Base-by-base conservation (phyloP, 2,329 filamentous ascomycete species). In the Colletotrichum lentis region DNA sequence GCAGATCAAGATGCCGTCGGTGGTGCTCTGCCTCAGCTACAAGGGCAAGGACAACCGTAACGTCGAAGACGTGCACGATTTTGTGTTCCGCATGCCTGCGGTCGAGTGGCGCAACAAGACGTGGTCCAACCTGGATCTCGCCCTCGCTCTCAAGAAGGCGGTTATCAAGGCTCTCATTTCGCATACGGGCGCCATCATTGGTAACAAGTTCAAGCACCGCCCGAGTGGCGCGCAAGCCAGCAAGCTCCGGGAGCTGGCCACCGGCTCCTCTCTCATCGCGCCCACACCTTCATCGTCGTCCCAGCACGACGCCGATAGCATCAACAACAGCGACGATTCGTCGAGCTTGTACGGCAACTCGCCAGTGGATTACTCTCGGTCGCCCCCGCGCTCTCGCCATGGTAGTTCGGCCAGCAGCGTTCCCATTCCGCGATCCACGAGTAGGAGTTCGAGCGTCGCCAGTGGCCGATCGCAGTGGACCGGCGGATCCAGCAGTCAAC, bases 91-190 rank as follows among this genome's bases (percentile, higher is more conserved):
- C 41, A 88, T 99, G 80, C 96, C 96, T 3, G 91, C 92, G 2
- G 90, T 99, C 54, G 96, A 99, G 77, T 98, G 97, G 81, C 89
- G 93, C 71, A 99, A 99, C 84, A 99, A 99, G 83, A 98, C 94
- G 10, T 99, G 96, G 96, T 97, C 94, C 7, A 99, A 98, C 77
- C 86, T 99, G 7, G 96, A 99, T 75, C 87, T 99, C 11, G 94
- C 95, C 0, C 84, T 98, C 55, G 91, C 94, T 16, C 85, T 99
- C 62, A 98, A 99, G 82, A 96, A 94, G 76, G 94, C 97, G 54
- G 92, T 98, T 66, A 93, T 97, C 76, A 92, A 94, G 75, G 95
- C 96, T 0, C 85, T 99, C 53, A 96, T 99, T 74, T 96, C 93
- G 1, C 96, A 99, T 76, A 94, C 95, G 0, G 96, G 96, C 43